Conservation (phyloP, 257 asterid species). For the Plantago elongata region DNA sequence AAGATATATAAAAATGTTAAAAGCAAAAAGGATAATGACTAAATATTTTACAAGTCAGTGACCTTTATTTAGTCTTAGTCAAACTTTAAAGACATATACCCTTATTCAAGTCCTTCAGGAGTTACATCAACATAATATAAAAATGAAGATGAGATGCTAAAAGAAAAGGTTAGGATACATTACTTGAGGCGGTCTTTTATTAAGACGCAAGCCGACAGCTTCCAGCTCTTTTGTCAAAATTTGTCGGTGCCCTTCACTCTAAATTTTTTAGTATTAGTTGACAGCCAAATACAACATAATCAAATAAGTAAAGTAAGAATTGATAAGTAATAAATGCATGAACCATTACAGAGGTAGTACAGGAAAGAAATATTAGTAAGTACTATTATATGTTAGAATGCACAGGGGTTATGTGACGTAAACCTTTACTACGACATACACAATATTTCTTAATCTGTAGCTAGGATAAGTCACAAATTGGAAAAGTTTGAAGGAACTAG, state of each 20-base stretch:
- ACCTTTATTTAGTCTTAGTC: no score
- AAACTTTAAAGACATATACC: constrained; percentile 1
- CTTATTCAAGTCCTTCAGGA: neutral
- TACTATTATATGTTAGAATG: neutral
- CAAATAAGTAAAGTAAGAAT: neutral
- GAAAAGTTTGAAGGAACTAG: no score
- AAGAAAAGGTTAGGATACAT: constrained; percentile 21
- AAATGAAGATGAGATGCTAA: constrained; percentile 7
- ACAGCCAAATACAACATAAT: neutral
- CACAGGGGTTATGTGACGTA: no score
- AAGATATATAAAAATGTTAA: no score
- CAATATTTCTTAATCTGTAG: no score
- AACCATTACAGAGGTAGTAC: neutral
- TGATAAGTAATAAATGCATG: neutral
- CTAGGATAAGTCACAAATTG: no score
- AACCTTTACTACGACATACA: no score
- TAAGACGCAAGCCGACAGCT: constrained; percentile 96
- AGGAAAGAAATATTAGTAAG: neutral
- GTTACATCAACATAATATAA: neutral
- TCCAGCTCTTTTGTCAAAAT: constrained; percentile 94
- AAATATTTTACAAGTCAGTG: no score
- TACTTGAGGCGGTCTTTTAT: constrained; percentile 95
- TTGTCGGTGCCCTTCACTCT: constrained; percentile 99
- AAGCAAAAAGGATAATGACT: no score
- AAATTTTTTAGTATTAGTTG: constrained; percentile 27